Base-by-base conservation (phyloP, 1,284 basidiomycete species). In the Sanghuangporus baumii region DNA sequence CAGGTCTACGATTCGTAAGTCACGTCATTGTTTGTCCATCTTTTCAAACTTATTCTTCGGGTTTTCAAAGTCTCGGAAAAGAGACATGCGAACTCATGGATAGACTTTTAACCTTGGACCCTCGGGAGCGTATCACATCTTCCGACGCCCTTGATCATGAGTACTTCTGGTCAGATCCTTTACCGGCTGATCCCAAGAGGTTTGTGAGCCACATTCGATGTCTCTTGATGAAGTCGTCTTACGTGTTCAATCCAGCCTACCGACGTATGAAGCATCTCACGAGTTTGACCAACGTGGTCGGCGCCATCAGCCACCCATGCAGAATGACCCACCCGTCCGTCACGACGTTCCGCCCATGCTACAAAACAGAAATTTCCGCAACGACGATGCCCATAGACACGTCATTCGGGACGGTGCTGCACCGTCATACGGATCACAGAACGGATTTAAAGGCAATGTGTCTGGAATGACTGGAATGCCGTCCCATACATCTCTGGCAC, bases 1-100 rank as follows among this genome's bases (percentile, higher is more conserved):
- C 66, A 77, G 46, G 77, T 77, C 6, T 90, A 85, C 69, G 82
- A 88, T 66, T 80, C 78, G 88, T 88, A 65, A 63, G 79, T 71
- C 59, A n/a, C 1, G 20, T n/a, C 16, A 26, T 66, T 16, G 55
- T 68, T 70, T 18, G 69, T 50, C 20, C 26, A 31, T 31, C 18
- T 52, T 61, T 14, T 20, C 23, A 38, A 43, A 18, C 14, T 36
- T 34, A n/a, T 34, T 54, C 14, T 18, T 6, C 31, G 31, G 26
- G 16, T 36, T 16, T 31, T 12, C 2, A 7, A 57, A 87, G 86
- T 61, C 78, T 87, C 63, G 85, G 82, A 14, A 70, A 78, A 71
- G 93, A 96, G 73, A 94, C 93, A 0, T 85, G 86, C 66, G 94
- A 98, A 74, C 86, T 99, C 60, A 72, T 98, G 62, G 97, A 99